Base-by-base conservation (phyloP, 2,329 filamentous ascomycete species). In the Fusarium napiforme region DNA sequence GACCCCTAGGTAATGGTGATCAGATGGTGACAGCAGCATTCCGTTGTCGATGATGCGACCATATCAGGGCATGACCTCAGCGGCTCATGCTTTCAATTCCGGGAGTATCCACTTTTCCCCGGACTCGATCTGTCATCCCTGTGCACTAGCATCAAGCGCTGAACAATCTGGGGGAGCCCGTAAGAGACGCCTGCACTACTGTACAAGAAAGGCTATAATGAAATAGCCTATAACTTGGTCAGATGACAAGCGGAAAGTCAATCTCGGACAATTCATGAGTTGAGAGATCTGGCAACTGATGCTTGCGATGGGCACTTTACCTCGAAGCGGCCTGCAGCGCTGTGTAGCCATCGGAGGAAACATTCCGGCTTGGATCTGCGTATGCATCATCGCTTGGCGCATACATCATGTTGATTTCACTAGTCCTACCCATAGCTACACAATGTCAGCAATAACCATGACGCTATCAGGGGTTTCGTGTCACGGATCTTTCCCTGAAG, bases 211-310 rank as follows among this genome's bases (percentile, higher is more conserved):
- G 7, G 14, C 12, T 21, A 15, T 4, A 7, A 10, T 4, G 6
- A 18, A 32, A 12, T 9, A 7, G 10, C 18, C 21, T 23, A 5
- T 1, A 32, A 4, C 10, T 1, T 32, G 10, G 19, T 5, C 2
- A 23, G 5, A 49, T 9, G 7, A 18, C 2, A 9, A 9, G 28
- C 5, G 5, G 16, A 14, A 50, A 34, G 10, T 0, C 19, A 10
- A 34, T 10, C 8, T 16, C 8, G 4, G 21, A 9, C 2, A 2
- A 19, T 34, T 14, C 2, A 5, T 9, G 12, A 3, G 16, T 14
- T 34, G 8, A 23, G 23, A 9, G 30, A 19, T 4, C 21, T 10
- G 30, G 9, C 5, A 32, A 7, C 11, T 5, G 28, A 23, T 14
- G 21, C 21, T 19, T 32, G 5, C 21, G 18, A 9, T 2, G 15